Evolutionary conservation across 371 early-diverging fungal genomes (phyloP).

Genomic region (Haplosporangium sp.): DNA sequence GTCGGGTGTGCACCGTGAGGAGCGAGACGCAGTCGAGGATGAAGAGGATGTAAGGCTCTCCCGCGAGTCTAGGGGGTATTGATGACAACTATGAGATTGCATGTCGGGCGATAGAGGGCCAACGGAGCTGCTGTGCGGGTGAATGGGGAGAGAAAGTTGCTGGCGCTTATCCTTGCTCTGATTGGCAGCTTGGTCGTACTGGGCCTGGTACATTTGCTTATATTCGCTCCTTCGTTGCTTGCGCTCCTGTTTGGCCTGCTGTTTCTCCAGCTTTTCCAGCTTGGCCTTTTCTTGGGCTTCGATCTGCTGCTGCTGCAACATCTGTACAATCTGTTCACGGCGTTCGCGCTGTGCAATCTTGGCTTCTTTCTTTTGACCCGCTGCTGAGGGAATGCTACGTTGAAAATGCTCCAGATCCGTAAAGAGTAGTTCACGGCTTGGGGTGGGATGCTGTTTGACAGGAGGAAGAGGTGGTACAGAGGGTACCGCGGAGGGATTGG

Average conservation of each 20-base stretch:
- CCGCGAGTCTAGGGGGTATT: conserved; percentile 4
- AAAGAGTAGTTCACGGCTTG: conserved; percentile 21
- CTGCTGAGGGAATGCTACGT: conserved; percentile 2
- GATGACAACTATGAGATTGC: conserved; percentile 8
- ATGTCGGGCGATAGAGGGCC: background rate
- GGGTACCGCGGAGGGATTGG: background rate
- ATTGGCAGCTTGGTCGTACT: conserved; percentile 1
- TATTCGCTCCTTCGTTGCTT: conserved; percentile 31
- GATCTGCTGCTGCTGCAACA: conserved; percentile 38
- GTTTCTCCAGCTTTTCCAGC: conserved; percentile 35
- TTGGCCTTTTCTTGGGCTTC: conserved; percentile 47
- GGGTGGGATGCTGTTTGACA: conserved; percentile 3
- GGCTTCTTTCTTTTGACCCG: conserved; percentile 32
- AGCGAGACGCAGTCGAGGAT: conserved; percentile 14
- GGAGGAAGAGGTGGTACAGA: background rate
- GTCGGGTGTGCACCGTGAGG: conserved; percentile 11
- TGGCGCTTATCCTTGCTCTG: conserved; percentile 6
- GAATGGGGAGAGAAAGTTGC: conserved; percentile 27
- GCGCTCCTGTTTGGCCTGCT: conserved; percentile 34
- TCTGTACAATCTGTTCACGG: conserved; percentile 40
- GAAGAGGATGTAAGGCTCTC: conserved; percentile 18
- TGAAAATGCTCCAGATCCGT: conserved; percentile 18
- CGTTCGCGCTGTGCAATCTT: conserved; percentile 27
- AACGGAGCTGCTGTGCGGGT: conserved; percentile 2
- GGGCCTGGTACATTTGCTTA: conserved; percentile 26